These are phyloP conservation scores for Kluyveromyces sp. DNA, from an alignment of 1,139 yeast genomes.

Conservation along the genomic window DNA sequence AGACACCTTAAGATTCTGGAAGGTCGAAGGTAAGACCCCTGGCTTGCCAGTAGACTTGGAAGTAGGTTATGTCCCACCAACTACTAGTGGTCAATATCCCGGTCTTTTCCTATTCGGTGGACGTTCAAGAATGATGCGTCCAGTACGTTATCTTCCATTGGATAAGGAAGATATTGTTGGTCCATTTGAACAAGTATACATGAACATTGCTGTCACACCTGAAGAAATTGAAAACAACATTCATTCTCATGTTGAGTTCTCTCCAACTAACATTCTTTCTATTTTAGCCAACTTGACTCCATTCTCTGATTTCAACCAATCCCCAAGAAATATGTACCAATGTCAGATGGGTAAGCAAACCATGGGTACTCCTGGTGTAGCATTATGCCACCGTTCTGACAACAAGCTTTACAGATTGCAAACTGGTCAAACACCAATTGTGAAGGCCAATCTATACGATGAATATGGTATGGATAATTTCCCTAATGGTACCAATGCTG, in stretches of 20 bases:
- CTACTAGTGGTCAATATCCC: conserved; percentile 93
- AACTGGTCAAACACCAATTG: conserved; percentile 96
- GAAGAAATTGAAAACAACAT: conserved; percentile 74
- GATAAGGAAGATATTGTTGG: conserved; percentile 83
- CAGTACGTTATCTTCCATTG: conserved; percentile 82
- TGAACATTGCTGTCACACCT: conserved; percentile 93
- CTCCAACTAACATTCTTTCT: conserved; percentile 90
- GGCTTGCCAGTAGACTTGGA: conserved; percentile 81
- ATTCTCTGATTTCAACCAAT: conserved; percentile 95
- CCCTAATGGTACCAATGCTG: conserved; percentile 98
- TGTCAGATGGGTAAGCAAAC: conserved; percentile 99
- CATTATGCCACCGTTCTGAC: conserved; percentile 84
- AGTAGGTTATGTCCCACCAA: conserved; percentile 92
- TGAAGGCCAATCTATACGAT: conserved; percentile 86
- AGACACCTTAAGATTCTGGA: conserved; percentile 87
- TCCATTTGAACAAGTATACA: conserved; percentile 95
- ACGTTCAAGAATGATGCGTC: conserved; percentile 91
- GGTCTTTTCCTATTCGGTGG: conserved; percentile 90
- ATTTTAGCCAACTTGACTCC: conserved; percentile 95
- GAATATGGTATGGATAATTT: conserved; percentile 96
- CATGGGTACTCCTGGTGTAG: conserved; percentile 99
- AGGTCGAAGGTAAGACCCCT: conserved; percentile 66
- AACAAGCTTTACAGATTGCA: conserved; percentile 89
- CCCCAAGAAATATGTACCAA: conserved; percentile 99
- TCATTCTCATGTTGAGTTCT: conserved; percentile 88